These are phyloP conservation scores for Dichotomocladium elegans DNA, from an alignment of 371 early-diverging fungal species.

Conservation along the genomic window DNA sequence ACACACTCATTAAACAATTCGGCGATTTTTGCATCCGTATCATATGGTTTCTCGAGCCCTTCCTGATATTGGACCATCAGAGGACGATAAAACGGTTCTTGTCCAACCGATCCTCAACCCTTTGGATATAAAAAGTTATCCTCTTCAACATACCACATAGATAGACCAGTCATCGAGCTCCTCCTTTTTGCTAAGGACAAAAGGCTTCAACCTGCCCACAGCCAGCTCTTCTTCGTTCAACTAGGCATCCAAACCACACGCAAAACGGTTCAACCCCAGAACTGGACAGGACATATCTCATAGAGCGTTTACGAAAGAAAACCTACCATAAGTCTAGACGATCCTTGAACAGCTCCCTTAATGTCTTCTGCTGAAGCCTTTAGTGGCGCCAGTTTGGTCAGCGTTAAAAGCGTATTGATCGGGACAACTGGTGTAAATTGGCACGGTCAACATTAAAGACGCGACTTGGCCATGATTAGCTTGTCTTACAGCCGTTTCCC, in stretches of 20 bases:
- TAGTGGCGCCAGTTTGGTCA: conserved; percentile 19
- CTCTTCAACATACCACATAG: conserved; percentile 23
- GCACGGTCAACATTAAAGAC: too few species aligned
- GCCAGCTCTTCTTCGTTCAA: conserved; percentile 2
- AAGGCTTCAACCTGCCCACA: conserved; percentile 34
- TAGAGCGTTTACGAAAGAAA: too few species aligned
- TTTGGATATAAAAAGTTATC: not conserved
- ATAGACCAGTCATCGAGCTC: conserved; percentile 39
- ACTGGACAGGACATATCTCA: too few species aligned
- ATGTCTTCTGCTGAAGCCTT: conserved; percentile 24
- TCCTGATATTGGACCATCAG: too few species aligned
- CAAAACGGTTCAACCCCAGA: too few species aligned
- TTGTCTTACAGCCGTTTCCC: conserved; percentile 26
- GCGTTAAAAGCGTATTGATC: conserved; percentile 10
- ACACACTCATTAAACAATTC: conserved; percentile 20
- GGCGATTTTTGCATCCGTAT: conserved; percentile 15
- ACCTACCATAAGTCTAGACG: conserved; percentile 8
- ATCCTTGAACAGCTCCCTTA: conserved; percentile 7
- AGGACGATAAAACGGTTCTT: too few species aligned
- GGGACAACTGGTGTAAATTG: conserved; percentile 23
- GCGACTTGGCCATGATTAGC: too few species aligned
- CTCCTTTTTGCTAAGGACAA: conserved; percentile 19
- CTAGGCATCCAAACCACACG: too few species aligned
- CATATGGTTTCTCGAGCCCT: conserved; percentile 19
- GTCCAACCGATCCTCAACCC: not conserved